Base-by-base conservation (phyloP, 768 basidiomycete genomes). In the Boletus vermiculosoides region DNA sequence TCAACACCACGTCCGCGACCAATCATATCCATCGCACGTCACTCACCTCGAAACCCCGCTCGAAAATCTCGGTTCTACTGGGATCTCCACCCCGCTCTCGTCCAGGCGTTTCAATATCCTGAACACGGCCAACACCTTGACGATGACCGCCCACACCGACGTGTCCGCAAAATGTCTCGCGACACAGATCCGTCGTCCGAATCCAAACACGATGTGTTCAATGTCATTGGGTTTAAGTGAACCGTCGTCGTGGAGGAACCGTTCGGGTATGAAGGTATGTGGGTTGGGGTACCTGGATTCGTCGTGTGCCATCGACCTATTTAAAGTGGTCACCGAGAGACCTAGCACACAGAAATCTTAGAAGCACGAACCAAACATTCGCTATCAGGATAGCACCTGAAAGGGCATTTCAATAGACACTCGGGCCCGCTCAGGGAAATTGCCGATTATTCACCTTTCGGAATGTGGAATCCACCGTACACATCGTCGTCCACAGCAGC, bases 381-480 rank as follows among this genome's bases (percentile, higher is more conserved):
- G 59, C 11, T 5, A 65, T 1, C 0, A 64, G 0, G 0, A 50
- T 30, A 1, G 63, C 47, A 25, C 63, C 63, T 65, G 18, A 2
- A 6, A 28, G 28, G 4, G 28, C 25, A 30, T 0, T 12, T 54
- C 22, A 36, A 31, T 36, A 15, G 3, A 15, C 5, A 1, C 25
- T 34, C 16, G 4, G 4, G 28, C 5, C 0, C 2, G 9, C 13
- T n/a, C 0, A 7, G 20, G 34, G 22, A 5, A 23, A 18, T 39
- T 6, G 2, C 15, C 0, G 1, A 23, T 8, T 18, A 52, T 13
- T 47, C 9, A 60, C 63, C 54, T 53, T 75, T 75, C 5, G 83
- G 83, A 50, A 86, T 86, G 12, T 77, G 66, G 51, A 79, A 80
- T 18, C 77, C 74, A 28, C 64, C 61, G 52, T 78, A 79, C 7